These are phyloP conservation scores for Discostella stelligeroides DNA, from an alignment of 108 stramenopile species.

Conservation along the genomic window DNA sequence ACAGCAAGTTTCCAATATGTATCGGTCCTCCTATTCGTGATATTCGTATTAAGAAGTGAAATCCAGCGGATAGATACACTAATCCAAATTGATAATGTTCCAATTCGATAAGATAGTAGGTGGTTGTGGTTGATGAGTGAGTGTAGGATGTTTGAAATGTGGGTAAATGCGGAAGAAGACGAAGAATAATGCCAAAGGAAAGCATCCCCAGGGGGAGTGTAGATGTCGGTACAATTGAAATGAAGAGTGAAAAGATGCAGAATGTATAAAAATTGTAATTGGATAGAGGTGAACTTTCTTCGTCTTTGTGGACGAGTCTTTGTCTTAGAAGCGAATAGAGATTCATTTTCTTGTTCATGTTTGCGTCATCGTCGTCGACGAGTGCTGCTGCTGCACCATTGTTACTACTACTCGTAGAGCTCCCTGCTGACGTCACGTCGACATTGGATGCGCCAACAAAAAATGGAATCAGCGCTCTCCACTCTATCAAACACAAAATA, in stretches of 20 bases:
- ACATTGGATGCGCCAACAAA: background rate
- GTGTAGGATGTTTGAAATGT: conserved; percentile 13
- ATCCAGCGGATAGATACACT: conserved; percentile 64
- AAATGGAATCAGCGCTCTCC: conserved; percentile 39
- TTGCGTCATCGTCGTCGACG: too few species aligned
- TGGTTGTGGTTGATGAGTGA: conserved; percentile 6
- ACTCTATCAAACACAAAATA: conserved; percentile 55
- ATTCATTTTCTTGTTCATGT: background rate
- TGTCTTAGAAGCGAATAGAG: background rate
- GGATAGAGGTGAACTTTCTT: conserved; percentile 8
- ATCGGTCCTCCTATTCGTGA: conserved; percentile 40
- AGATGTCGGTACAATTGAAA: conserved; percentile 30
- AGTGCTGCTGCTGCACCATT: background rate
- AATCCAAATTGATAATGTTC: conserved; percentile 68
- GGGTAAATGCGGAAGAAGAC: conserved; percentile 33
- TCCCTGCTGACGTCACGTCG: background rate
- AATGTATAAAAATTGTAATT: conserved; percentile 24
- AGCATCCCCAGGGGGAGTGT: conserved; percentile 25
- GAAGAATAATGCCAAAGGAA: conserved; percentile 15
- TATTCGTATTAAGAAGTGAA: conserved; percentile 58
- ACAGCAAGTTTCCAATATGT: conserved; percentile 57
- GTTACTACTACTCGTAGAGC: background rate
- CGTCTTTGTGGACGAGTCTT: background rate
- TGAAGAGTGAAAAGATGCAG: conserved; percentile 24
- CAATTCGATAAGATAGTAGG: conserved; percentile 17